Evolutionary conservation across 192 early-diverging fungal genomes (phyloP).

Genomic region (Linnemannia schmuckeri): DNA sequence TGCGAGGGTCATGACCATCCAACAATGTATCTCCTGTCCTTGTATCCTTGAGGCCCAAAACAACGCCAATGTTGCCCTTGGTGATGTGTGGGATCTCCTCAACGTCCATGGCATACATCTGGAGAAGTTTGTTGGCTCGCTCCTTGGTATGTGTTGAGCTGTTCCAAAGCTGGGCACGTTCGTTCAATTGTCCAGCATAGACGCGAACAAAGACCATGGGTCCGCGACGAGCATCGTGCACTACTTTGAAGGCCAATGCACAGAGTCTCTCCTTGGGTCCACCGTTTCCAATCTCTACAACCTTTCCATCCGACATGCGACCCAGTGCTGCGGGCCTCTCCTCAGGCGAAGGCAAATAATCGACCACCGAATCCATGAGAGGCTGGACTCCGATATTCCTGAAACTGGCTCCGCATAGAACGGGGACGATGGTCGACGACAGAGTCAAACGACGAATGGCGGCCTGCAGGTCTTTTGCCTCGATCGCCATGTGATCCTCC

Average conservation of each 20-base stretch:
- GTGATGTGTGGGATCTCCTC: slow-evolving; percentile 83
- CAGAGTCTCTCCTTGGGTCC: slow-evolving; percentile 72
- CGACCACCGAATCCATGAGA: slow-evolving; percentile 87
- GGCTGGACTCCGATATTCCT: slow-evolving; percentile 95
- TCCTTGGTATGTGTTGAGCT: slow-evolving; percentile 77
- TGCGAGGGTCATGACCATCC: slow-evolving; percentile 65
- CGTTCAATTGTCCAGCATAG: slow-evolving; percentile 83
- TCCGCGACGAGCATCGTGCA: slow-evolving; percentile 87
- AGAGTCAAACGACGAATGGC: slow-evolving; percentile 83
- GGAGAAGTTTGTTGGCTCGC: slow-evolving; percentile 84
- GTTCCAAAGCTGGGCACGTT: slow-evolving; percentile 77
- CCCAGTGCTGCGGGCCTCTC: slow-evolving; percentile 75
- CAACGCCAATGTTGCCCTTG: slow-evolving; percentile 88
- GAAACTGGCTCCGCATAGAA: slow-evolving; percentile 90
- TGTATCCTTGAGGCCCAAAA: slow-evolving; percentile 87
- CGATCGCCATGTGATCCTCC: slow-evolving; percentile 80
- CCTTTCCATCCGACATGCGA: slow-evolving; percentile 61
- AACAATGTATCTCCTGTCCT: slow-evolving; percentile 90
- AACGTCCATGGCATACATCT: slow-evolving; percentile 92
- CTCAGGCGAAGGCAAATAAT: slow-evolving; percentile 87
- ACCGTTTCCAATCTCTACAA: slow-evolving; percentile 55
- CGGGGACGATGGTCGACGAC: slow-evolving; percentile 78
- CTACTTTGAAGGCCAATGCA: slow-evolving; percentile 96
- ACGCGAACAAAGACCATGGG: slow-evolving; percentile 93
- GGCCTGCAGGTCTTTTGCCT: slow-evolving; percentile 68